Base-by-base conservation (phyloP, 495 filamentous ascomycete species). In the Annulohypoxylon stygium region DNA sequence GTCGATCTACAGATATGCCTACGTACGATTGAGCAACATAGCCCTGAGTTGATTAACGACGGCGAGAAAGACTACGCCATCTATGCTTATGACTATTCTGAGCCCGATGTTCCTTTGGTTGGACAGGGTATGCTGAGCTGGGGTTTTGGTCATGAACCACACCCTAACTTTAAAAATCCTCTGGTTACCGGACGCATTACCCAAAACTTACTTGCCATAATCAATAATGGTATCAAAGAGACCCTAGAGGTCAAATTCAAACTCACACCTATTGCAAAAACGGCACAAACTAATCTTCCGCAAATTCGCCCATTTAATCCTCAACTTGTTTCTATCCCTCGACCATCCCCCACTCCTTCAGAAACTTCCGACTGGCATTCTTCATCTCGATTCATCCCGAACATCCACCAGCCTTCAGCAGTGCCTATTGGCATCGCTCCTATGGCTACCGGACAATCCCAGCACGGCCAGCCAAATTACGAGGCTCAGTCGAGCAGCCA, bases 81-180 rank as follows among this genome's bases (percentile, higher is more conserved):
- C 64, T 99, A 99, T 81, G 95, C 96, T 20, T 94, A 93, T 81
- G 96, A 99, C 76, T 98, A 94, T 81, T 98, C 96, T 6, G 96
- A 99, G 81, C 91, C 92, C 65, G 94, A 97, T 70, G 92, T 90
- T 5, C 96, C 96, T 53, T 87, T 98, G 65, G 95, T 98, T 10
- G 96, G 96, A 16, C 97, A 98, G 79, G 96, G 96, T 63, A 93
- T 98, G 92, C 86, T 99, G 23, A 98, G 96, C 65, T 92, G 92
- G 89, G 90, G 90, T 36, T 85, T 99, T 57, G 78, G 86, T 55
- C 78, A 84, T 60, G 86, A 86, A 39, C 10, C 88, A 83, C 41
- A 86, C 84, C 25, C 84, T 86, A 84, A 47, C 86, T 86, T 87
- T 86, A 62, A 84, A 86, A 69, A 89, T 33, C 90, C 93, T 51